phyloP scores from a whole-genome alignment of 2,329 filamentous ascomycete genomes.

The Fusarium sp. region DNA sequence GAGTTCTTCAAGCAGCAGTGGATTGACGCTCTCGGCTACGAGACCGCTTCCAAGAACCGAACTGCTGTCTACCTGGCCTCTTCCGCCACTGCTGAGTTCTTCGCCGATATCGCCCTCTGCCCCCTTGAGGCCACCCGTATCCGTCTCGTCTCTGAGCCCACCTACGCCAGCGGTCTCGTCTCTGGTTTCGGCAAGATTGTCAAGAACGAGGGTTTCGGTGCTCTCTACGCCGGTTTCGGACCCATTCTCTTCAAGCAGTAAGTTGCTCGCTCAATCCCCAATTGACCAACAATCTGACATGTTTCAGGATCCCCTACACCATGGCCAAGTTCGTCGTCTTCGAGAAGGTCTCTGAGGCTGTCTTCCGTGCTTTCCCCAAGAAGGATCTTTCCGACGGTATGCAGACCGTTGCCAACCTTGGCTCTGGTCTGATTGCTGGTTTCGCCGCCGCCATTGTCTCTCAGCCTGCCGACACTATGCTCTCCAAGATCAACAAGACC shows the following conservation, averaged over 20 bases:
- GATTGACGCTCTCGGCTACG: conserved; percentile 82
- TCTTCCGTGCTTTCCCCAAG: conserved; percentile 79
- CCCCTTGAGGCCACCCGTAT: conserved; percentile 94
- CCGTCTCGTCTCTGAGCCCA: conserved; percentile 89
- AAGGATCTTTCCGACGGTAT: conserved; percentile 71
- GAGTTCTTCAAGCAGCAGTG: conserved; percentile 96
- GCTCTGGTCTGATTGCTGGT: conserved; percentile 65
- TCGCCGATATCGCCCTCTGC: conserved; percentile 83
- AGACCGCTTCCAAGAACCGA: conserved; percentile 81
- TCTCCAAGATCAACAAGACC: conserved; percentile 97
- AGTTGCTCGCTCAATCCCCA: conserved; percentile 32
- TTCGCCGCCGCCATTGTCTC: conserved; percentile 89
- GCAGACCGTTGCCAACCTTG: conserved; percentile 85
- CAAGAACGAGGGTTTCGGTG: conserved; percentile 83
- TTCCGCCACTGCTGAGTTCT: conserved; percentile 73
- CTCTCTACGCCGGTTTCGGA: conserved; percentile 92
- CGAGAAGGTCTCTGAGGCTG: conserved; percentile 84
- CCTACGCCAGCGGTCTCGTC: conserved; percentile 83
- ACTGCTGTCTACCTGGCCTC: conserved; percentile 84
- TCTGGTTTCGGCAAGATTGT: conserved; percentile 85
- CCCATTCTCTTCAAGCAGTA: conserved; percentile 76
- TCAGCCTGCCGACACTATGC: conserved; percentile 93
- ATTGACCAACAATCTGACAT: conserved; percentile 35
- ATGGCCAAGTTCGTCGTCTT: conserved; percentile 96
- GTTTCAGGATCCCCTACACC: conserved; percentile 82